Evolutionary conservation across 306 rosid genomes (phyloP), one percentile per base, ranked within the genome.

Genomic region (Heteromeles arbutifolia): DNA sequence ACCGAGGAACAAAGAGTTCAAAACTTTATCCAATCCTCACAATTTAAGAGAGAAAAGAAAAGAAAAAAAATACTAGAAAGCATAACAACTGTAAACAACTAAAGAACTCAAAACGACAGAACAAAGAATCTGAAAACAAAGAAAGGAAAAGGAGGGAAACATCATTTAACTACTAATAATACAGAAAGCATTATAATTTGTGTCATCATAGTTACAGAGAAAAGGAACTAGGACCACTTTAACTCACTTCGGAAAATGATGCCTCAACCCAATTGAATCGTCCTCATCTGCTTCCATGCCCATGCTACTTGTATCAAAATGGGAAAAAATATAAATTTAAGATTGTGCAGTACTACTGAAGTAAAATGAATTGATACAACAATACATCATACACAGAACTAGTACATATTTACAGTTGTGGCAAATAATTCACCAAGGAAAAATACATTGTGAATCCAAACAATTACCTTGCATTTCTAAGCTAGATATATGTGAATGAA

Each of bases 171-270:
- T 32, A 5, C 19, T 57, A 73, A n/a, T 11, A 31, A 43, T 22
- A 31, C 74, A 73, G 32, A 59, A 65, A 34, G 65, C 57, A 66
- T 45, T 13, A 56, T 64, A 52, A 62, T 28, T 57, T 62, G 71
- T 32, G 59, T 80, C 28, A 64, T 65, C 59, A 43, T 70, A 66
- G 37, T 28, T 79, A 54, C 37, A 78, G 24, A 14, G 31, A 67
- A 71, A 65, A 65, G 59, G 45, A 72, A 58, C 69, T 66, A 65
- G 72, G 76, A 66, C 34, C 50, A 70, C 74, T 43, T 75, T 77
- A 69, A 88, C 98, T 90, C 83, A 90, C 97, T 72, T 80, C 6
- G 97, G 98, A 81, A 94, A 86, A 88, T 90, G 90, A 75, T 31
- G 81, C 81, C 87, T 84, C 79, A 34, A 79, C 59, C 84, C 86